Base-by-base conservation (phyloP, 768 basidiomycete species). In the Lactarius hengduanensis region DNA sequence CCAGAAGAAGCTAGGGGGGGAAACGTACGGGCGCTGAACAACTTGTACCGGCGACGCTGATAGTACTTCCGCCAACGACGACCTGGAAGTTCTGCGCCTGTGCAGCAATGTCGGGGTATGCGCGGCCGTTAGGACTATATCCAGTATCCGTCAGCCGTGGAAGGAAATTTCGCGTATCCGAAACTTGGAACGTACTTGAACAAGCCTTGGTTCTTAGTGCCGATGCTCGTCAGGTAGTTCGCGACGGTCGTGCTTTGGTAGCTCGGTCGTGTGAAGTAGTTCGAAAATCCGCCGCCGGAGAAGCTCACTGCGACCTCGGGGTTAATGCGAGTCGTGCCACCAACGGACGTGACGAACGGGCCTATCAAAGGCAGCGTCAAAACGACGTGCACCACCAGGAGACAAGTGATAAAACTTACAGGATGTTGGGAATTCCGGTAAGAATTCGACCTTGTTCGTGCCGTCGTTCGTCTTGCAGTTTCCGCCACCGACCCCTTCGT, bases 221-320 rank as follows among this genome's bases (percentile, higher is more conserved):
- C 86, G 55, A 87, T 78, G 15, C 69, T 70, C 5, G 62, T 66
- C 32, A 78, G 69, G 71, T 75, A 79, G 16, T 68, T 66, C 18
- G 70, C 57, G 6, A 80, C 77, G 4, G 74, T 73, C 15, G 65
- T 41, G 1, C 66, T 28, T 69, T 79, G 78, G 62, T 75, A 79
- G 62, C 67, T 68, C 40, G 57, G 69, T 10, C 61, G 73, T 22
- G 74, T 58, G 58, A 79, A 77, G 68, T 76, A 76, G 71, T 78
- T 77, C 28, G 86, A 87, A 76, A 88, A 89, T 1, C 89, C 88
- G 53, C 88, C 89, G 2, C 87, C 86, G n/a, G 87, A 86, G 76
- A 89, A 85, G 74, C 74, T 78, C 59, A 82, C 77, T 10, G 84
- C 87, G 38, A 83, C 77, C 73, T 90, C 88, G 5, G 88, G 87